Conservation (phyloP, 2,329 filamentous ascomycete species). For the Fusarium gaditjirri region DNA sequence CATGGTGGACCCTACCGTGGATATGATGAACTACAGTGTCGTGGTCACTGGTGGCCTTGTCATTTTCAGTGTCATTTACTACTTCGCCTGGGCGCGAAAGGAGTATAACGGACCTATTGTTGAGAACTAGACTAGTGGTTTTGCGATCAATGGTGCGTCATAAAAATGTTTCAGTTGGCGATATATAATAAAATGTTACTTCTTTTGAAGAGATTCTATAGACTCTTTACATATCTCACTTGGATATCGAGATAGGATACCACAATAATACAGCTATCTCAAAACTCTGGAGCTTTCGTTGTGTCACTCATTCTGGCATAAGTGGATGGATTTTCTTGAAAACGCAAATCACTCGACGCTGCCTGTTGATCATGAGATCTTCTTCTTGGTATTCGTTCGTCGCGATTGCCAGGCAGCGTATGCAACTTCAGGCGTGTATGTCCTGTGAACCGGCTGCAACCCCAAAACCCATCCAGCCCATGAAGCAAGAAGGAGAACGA, state of each 20-base stretch:
- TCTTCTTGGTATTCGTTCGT: rapidly evolving
- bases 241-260: neutral
- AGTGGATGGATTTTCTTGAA: neutral
- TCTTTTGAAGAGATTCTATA: neutral
- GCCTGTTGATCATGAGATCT: rapidly evolving
- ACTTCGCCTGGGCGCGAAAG: slow-evolving; percentile 53
- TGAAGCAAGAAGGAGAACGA: neutral
- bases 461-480: slow-evolving; percentile 5
- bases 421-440: slow-evolving; percentile 5
- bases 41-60: slow-evolving; percentile 56
- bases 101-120: slow-evolving; percentile 59
- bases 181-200: neutral
- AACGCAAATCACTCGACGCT: rapidly evolving
- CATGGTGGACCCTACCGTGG: slow-evolving; percentile 41
- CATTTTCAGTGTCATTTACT: slow-evolving; percentile 60
- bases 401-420: neutral
- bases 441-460: neutral
- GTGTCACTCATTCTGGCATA: neutral
- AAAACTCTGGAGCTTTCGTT: neutral
- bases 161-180: neutral
- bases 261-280: neutral
- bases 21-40: slow-evolving; percentile 60
- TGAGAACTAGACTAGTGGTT: slow-evolving; percentile 26
- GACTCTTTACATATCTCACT: neutral
- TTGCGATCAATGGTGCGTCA: neutral